Evolutionary conservation across 805 yeast species (phyloP).

Genomic region (Wickerhamiella bombiphila): DNA sequence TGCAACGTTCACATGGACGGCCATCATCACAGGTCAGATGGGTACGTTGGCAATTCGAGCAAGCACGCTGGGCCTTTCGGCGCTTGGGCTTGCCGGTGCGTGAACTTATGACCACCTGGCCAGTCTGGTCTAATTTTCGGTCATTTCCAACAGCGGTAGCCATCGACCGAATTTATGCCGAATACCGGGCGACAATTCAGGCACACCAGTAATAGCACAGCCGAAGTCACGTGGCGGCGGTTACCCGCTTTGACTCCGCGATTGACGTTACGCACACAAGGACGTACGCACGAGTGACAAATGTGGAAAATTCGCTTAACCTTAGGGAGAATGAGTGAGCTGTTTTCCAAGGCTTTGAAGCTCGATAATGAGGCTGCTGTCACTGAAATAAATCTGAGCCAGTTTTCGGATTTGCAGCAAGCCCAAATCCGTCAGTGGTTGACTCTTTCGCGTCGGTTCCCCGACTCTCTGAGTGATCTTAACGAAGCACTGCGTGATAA

Average conservation of each 20-base stretch:
- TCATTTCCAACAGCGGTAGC: too few relatives aligned
- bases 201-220: too few relatives aligned
- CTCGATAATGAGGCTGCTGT: slow-evolving; percentile 14
- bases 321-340: slow-evolving; percentile 6
- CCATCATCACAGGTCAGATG: slow-evolving; percentile 83
- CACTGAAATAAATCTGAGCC: slow-evolving; percentile 10
- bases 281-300: too few relatives aligned
- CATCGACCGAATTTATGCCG: too few relatives aligned
- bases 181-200: too few relatives aligned
- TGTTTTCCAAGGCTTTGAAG: slow-evolving; percentile 19
- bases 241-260: too few relatives aligned
- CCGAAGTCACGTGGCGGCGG: too few relatives aligned
- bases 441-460: slow-evolving; percentile 52
- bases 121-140: too few relatives aligned
- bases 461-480: slow-evolving; percentile 37
- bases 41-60: slow-evolving; percentile 78
- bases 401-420: slow-evolving; percentile 33
- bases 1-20: slow-evolving; percentile 74
- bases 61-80: slow-evolving; percentile 71
- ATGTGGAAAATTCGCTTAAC: too few relatives aligned
- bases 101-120: too few relatives aligned
- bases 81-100: slow-evolving; percentile 30
- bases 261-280: too few relatives aligned
- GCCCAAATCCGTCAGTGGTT: slow-evolving; percentile 71
- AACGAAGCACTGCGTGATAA: slow-evolving; percentile 53